A percentile compares a stretch with the other conserved stretches of the same genome.
phyloP scores from a whole-genome alignment of 495 filamentous ascomycete genomes.

The Haplographium delicatum region DNA sequence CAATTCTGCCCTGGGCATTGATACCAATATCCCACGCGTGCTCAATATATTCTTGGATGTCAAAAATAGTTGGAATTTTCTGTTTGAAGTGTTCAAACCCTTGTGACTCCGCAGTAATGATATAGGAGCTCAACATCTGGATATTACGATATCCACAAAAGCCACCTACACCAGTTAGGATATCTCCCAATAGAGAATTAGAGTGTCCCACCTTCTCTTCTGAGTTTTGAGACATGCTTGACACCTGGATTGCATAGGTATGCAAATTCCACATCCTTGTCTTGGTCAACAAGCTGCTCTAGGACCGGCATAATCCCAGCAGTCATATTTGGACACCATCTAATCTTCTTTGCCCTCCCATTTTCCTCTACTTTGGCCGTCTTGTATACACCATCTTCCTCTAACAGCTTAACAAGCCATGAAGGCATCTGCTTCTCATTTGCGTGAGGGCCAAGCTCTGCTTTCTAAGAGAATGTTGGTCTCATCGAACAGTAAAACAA shows the following conservation, averaged over 20 bases:
- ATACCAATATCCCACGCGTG: conserved; percentile 84
- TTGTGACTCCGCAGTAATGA: conserved; percentile 50
- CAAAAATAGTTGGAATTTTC: conserved; percentile 70
- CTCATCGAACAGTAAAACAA: conserved; percentile 13
- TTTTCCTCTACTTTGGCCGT: conserved; percentile 50
- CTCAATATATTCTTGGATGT: conserved; percentile 87
- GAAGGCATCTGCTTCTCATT: conserved; percentile 85
- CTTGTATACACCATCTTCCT: conserved; percentile 53
- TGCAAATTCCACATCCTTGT: conserved; percentile 55
- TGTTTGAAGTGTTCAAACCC: conserved; percentile 56
- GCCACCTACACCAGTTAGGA: conserved; percentile 46
- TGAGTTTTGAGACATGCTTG: conserved; percentile 76
- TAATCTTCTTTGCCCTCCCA: conserved; percentile 41
- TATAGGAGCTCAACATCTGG: conserved; percentile 84
- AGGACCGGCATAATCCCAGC: conserved; percentile 70
- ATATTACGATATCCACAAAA: conserved; percentile 99
- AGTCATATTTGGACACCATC: conserved; percentile 55
- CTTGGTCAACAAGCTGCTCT: conserved; percentile 63
- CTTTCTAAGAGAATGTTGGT: conserved; percentile 36
- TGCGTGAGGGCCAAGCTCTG: conserved; percentile 78
- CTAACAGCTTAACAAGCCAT: conserved; percentile 64
- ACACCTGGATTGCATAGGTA: conserved; percentile 76
- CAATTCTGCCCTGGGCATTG: conserved; percentile 62
- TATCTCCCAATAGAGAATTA: not conserved
- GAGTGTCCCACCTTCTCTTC: conserved; percentile 51